These are phyloP conservation scores for Globisporangium middletonii DNA, from an alignment of 352 stramenopile species.

Conservation along the genomic window DNA sequence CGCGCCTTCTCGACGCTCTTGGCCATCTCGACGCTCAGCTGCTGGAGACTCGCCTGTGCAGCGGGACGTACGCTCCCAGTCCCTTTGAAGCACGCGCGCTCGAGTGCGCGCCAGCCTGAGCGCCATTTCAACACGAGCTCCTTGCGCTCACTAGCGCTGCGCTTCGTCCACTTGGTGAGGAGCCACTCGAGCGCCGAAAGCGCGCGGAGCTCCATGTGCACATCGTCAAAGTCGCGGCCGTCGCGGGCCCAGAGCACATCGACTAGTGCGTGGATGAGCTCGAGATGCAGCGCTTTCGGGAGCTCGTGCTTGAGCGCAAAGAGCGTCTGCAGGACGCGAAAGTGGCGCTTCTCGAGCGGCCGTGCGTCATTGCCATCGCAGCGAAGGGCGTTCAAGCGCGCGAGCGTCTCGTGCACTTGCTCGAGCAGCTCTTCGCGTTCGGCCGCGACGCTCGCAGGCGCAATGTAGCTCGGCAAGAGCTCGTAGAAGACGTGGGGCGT, in stretches of 20 bases:
- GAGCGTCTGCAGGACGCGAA: conserved; percentile 48
- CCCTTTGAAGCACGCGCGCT: conserved; percentile 45
- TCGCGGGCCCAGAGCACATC: conserved; percentile 40
- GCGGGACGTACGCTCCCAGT: conserved; percentile 28
- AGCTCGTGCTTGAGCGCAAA: conserved; percentile 65
- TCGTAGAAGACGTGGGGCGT: conserved; percentile 48
- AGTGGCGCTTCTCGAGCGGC: conserved; percentile 50
- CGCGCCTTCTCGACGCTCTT: conserved; percentile 50
- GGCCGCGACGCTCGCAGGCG: conserved; percentile 22
- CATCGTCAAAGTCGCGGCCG: conserved; percentile 32
- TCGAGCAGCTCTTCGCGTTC: conserved; percentile 40
- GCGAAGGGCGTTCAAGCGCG: conserved; percentile 22
- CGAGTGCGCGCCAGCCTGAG: conserved; percentile 29
- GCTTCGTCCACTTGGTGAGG: conserved; percentile 52
- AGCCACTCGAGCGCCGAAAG: conserved; percentile 35
- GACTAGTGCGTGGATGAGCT: conserved; percentile 43
- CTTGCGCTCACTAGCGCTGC: conserved; percentile 4
- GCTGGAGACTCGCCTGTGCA: conserved; percentile 29
- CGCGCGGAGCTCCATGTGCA: conserved; percentile 48
- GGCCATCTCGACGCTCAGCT: conserved; percentile 31
- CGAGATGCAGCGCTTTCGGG: conserved; percentile 25
- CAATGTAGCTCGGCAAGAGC: conserved; percentile 54
- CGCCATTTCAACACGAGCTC: conserved; percentile 43
- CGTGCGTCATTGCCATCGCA: background rate
- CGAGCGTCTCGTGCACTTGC: conserved; percentile 41